phyloP scores from a whole-genome alignment of 2,329 filamentous ascomycete genomes.

The Colletotrichum falcatum region DNA sequence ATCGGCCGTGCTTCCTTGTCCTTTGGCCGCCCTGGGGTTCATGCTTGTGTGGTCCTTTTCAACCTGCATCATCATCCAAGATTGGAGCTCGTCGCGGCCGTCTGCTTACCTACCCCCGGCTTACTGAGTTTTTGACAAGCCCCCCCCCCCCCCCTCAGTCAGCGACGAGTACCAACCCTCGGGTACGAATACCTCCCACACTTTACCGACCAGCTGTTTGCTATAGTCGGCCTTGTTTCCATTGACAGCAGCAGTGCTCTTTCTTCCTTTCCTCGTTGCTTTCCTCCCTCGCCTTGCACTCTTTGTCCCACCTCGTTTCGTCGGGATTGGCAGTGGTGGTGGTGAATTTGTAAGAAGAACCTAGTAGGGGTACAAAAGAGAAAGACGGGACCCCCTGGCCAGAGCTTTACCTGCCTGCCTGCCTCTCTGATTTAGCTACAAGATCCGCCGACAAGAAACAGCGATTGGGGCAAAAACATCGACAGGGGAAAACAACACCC shows the following conservation, averaged over 20 bases:
- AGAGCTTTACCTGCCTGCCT: slow-evolving; percentile 16
- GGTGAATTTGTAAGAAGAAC: background rate
- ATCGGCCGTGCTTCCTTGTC: slow-evolving; percentile 33
- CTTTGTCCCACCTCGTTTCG: background rate
- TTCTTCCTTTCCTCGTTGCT: background rate
- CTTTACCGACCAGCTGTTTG: slow-evolving; percentile 11
- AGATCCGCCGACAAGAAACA: slow-evolving; percentile 27
- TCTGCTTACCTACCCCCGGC: slow-evolving; percentile 71
- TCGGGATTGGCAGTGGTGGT: background rate
- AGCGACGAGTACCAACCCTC: slow-evolving; percentile 5
- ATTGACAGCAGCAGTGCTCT: background rate
- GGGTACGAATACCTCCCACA: background rate
- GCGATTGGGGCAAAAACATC: slow-evolving; percentile 30
- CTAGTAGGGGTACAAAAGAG: background rate
- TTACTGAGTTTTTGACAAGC: background rate
- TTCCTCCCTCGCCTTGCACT: no score
- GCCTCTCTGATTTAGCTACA: slow-evolving; percentile 33
- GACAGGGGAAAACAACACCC: slow-evolving; percentile 29
- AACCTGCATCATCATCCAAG: slow-evolving; percentile 36
- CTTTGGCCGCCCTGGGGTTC: background rate
- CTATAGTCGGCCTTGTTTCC: slow-evolving; percentile 5
- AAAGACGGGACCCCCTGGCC: background rate
- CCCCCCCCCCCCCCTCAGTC: background rate
- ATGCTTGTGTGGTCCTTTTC: slow-evolving; percentile 2
- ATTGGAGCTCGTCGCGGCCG: slow-evolving; percentile 54